Base-by-base conservation (phyloP, 2,329 filamentous ascomycete species). In the Nothophoma quercina region DNA sequence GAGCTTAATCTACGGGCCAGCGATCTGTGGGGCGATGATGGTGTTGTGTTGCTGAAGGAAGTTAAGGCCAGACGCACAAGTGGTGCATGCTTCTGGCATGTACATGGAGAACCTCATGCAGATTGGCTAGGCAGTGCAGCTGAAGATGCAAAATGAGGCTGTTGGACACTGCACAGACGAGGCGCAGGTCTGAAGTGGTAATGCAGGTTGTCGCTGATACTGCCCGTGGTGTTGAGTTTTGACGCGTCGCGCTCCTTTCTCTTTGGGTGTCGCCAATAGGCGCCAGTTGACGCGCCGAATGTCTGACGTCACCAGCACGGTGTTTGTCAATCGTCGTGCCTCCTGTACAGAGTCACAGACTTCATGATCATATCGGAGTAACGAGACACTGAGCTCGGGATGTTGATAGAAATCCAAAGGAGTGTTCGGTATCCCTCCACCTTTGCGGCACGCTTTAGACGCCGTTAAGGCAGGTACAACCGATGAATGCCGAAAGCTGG, bases 21-120 rank as follows among this genome's bases (percentile, higher is more conserved):
- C 26, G 34, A 54, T 60, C 48, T 42, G 51, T 53, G 49, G 38
- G 47, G 49, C 40, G 51, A 45, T 57, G 54, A 47, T 58, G 59
- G 58, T 54, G 66, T 65, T 69, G 58, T 54, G 66, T 65, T 69
- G 65, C 53, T 62, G 52, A 56, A 67, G 60, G 47, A 51, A 65
- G 3, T 2, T 32, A 25, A 15, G 10, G 28, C 30, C 9, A 36
- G 49, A 29, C 34, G 25, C 18, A 22, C n/a, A 21, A 30, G 16
- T 18, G 22, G 21, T 15, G 8, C 12, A 32, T 16, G 15, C 30
- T 15, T 22, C 8, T 10, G 19, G 23, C 12, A 25, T 19, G 15
- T 25, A n/a, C 32, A 15, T 8, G 28, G 7, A 19, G 21, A 23
- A 8, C 6, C 33, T 7, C 5, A 15, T 13, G 6, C 42, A 10